phyloP scores from a whole-genome alignment of 345 rosid genomes.

The Luvunga scandens region DNA sequence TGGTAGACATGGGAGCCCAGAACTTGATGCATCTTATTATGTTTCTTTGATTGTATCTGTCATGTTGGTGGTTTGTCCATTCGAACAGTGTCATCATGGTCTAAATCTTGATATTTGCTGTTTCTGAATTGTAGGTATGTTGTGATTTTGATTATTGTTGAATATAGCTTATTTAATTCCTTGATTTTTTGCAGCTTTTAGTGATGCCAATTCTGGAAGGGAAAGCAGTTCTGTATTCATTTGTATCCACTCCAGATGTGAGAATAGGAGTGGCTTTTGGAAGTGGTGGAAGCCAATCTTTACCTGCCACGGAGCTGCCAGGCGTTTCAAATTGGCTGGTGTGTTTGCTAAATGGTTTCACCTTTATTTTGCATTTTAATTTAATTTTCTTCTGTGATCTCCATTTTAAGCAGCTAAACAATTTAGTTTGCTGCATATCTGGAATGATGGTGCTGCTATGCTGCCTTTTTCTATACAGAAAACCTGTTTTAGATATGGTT shows the following conservation, averaged over 20 bases:
- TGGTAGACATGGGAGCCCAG: not conserved
- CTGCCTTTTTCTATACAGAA: not conserved
- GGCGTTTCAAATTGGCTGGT: constrained; percentile 99
- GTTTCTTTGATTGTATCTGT: not conserved
- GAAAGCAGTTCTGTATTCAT: constrained; percentile 78
- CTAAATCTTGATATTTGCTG: not conserved
- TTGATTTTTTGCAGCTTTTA: constrained; percentile 64
- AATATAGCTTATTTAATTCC: not conserved
- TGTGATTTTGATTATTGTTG: constrained; percentile 3
- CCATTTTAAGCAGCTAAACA: not conserved
- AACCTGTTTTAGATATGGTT: not conserved
- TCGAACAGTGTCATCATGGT: not conserved
- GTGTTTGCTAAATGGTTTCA: constrained; percentile 21
- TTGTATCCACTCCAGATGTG: constrained; percentile 77
- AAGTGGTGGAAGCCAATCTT: constrained; percentile 92
- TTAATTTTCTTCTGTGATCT: not conserved
- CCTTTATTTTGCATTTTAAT: not conserved
- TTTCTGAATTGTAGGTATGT: constrained; percentile 6
- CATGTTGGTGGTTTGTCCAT: not conserved
- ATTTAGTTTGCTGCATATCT: not conserved
- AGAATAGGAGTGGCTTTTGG: constrained; percentile 94
- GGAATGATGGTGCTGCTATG: not conserved
- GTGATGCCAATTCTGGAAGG: constrained; percentile 82
- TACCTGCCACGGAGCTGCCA: constrained; percentile 92
- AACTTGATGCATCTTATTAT: not conserved